Evolutionary conservation across 2,329 filamentous ascomycete genomes (phyloP).

Genomic region (Pseudogymnoascus sp.): DNA sequence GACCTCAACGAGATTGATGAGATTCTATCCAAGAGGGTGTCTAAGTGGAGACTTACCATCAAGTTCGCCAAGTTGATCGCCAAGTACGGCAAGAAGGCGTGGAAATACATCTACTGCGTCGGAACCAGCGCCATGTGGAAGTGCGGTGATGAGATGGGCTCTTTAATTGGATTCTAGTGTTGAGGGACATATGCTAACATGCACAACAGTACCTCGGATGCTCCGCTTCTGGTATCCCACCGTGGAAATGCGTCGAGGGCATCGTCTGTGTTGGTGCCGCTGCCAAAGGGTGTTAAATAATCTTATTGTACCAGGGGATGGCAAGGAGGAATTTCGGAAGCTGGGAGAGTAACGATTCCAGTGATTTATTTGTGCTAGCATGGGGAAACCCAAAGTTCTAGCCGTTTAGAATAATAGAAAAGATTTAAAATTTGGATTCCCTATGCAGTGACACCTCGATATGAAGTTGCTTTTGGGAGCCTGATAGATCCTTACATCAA

Average conservation of each 20-base stretch:
- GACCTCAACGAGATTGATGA: conserved; percentile 2
- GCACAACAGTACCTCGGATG: background rate
- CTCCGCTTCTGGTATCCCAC: background rate
- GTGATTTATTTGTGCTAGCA: background rate
- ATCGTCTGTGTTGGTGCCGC: background rate
- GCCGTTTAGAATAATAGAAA: background rate
- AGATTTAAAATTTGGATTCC: background rate
- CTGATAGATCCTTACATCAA: background rate
- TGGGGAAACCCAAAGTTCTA: background rate
- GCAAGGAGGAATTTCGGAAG: background rate
- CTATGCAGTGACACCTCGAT: background rate
- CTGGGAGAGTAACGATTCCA: background rate
- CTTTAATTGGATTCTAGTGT: background rate
- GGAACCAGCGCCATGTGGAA: background rate
- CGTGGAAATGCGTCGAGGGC: background rate
- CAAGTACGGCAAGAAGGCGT: background rate
- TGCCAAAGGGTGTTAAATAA: background rate
- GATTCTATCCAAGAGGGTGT: background rate
- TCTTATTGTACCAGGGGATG: background rate
- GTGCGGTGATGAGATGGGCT: background rate
- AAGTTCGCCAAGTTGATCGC: conserved; percentile 6
- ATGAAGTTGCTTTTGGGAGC: background rate
- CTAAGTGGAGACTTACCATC: background rate
- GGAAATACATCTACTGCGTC: conserved; percentile 8
- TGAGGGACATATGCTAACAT: background rate